Evolutionary conservation across 2,329 filamentous ascomycete genomes (phyloP).

Genomic region (Pseudogymnoascus sp.): DNA sequence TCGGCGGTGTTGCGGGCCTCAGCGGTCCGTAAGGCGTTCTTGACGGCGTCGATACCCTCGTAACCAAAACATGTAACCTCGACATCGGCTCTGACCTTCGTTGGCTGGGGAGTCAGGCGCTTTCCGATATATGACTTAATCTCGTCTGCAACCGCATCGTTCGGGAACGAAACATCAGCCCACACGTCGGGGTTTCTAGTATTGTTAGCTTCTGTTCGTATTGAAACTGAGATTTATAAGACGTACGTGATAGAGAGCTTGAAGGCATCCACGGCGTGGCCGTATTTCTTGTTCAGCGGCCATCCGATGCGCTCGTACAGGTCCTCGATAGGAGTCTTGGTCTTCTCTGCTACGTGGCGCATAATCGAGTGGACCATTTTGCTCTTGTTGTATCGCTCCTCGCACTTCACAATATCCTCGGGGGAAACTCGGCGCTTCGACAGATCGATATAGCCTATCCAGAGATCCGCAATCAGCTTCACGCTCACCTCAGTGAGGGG

Average conservation of each 20-base stretch:
- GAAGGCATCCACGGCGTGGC: constrained; percentile 94
- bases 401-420: constrained; percentile 96
- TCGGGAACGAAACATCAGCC: constrained; percentile 87
- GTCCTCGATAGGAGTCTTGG: constrained; percentile 82
- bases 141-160: constrained; percentile 76
- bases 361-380: constrained; percentile 99
- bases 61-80: constrained; percentile 95
- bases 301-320: constrained; percentile 93
- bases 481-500: not conserved
- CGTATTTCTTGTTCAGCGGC: constrained; percentile 96
- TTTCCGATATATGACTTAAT: constrained; percentile 94
- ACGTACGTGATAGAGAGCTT: constrained; percentile 95
- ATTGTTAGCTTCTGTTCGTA: constrained; percentile 14
- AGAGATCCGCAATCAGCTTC: constrained; percentile 4
- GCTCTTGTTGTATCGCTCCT: constrained; percentile 99
- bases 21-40: constrained; percentile 80
- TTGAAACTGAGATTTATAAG: constrained; percentile 7
- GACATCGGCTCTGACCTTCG: constrained; percentile 95
- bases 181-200: constrained; percentile 85
- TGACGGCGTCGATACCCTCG: constrained; percentile 97
- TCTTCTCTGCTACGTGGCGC: constrained; percentile 98
- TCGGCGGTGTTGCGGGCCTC: constrained; percentile 89
- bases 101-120: constrained; percentile 94
- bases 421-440: constrained; percentile 96
- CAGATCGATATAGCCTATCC: constrained; percentile 84